Conservation (phyloP, 768 basidiomycete species). For the Trametes villosa region DNA sequence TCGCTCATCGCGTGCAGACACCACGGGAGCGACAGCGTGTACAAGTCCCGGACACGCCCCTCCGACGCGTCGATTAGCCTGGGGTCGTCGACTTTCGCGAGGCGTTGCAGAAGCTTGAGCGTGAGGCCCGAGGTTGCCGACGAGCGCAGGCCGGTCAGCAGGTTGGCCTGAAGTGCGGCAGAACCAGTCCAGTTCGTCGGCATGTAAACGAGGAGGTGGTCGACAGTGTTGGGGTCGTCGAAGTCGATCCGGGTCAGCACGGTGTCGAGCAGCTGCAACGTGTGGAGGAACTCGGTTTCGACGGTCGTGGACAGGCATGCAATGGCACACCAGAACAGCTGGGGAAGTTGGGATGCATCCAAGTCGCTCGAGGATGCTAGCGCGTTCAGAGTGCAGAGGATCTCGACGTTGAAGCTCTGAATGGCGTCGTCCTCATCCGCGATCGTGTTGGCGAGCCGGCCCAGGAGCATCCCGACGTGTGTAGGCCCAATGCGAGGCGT, state of each 20-base stretch:
- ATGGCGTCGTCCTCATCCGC: slow-evolving; percentile 77
- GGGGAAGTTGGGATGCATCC: slow-evolving; percentile 68
- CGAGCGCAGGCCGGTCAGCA: slow-evolving; percentile 82
- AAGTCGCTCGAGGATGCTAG: slow-evolving; percentile 60
- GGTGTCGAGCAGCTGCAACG: slow-evolving; percentile 63
- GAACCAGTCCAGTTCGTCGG: slow-evolving; percentile 74
- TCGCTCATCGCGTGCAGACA: slow-evolving; percentile 79
- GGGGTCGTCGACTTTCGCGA: slow-evolving; percentile 63
- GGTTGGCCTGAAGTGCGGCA: slow-evolving; percentile 66
- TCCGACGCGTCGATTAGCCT: slow-evolving; percentile 72
- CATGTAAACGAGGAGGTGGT: slow-evolving; percentile 67
- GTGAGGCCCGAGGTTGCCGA: slow-evolving; percentile 68
- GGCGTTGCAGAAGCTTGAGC: slow-evolving; percentile 65
- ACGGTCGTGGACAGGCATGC: slow-evolving; percentile 85
- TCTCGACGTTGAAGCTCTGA: slow-evolving; percentile 82
- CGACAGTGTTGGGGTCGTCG: slow-evolving; percentile 65
- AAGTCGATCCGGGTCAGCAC: slow-evolving; percentile 74
- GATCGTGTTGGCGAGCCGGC: slow-evolving; percentile 83
- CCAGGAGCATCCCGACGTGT: slow-evolving; percentile 79
- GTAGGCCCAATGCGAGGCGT: slow-evolving; percentile 70
- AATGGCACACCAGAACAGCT: slow-evolving; percentile 84
- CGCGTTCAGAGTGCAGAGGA: slow-evolving; percentile 74
- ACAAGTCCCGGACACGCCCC: slow-evolving; percentile 79
- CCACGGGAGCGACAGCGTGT: slow-evolving; percentile 85
- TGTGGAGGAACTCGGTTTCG: slow-evolving; percentile 76